Evolutionary conservation across 2,329 filamentous ascomycete genomes (phyloP).

Genomic region (Didymella sp.): DNA sequence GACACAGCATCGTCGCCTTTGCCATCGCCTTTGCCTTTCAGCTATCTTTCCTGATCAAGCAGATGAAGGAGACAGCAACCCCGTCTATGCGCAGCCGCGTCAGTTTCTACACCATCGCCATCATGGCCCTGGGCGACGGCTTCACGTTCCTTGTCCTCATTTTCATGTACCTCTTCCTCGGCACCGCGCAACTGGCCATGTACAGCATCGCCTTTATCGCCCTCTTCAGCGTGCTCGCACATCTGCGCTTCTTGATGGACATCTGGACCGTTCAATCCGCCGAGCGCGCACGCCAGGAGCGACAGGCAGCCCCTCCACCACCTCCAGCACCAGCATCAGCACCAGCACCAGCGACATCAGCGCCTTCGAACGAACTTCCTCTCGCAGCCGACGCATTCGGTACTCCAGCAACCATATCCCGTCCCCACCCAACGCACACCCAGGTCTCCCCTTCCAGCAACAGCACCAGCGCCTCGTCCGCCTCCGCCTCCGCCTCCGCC

Average conservation of each 20-base stretch:
- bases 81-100: conserved; percentile 69
- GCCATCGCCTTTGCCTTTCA: conserved; percentile 59
- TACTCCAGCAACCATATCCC: conserved; percentile 16
- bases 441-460: conserved; percentile 56
- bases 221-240: conserved; percentile 66
- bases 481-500: no score
- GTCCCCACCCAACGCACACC: conserved; percentile 17
- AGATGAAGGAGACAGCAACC: conserved; percentile 70
- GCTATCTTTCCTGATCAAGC: conserved; percentile 63
- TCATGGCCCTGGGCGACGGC: conserved; percentile 67
- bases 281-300: conserved; percentile 53
- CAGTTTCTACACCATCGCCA: conserved; percentile 68
- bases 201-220: conserved; percentile 65
- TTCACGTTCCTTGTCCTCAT: conserved; percentile 64
- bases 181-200: conserved; percentile 62
- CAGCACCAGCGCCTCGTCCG: conserved; percentile 54
- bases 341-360: conserved; percentile 9
- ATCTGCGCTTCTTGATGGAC: conserved; percentile 70
- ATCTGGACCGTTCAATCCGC: conserved; percentile 70
- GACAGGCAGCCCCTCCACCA: conserved; percentile 51
- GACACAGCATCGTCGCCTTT: conserved; percentile 62
- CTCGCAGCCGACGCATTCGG: conserved; percentile 12
- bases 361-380: conserved; percentile 19
- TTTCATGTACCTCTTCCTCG: conserved; percentile 60
- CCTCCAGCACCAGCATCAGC: conserved; percentile 27